Evolutionary conservation across 139 green algal species (phyloP), one percentile per base, ranked within the genome.

Genomic region (Chlorella sp.): DNA sequence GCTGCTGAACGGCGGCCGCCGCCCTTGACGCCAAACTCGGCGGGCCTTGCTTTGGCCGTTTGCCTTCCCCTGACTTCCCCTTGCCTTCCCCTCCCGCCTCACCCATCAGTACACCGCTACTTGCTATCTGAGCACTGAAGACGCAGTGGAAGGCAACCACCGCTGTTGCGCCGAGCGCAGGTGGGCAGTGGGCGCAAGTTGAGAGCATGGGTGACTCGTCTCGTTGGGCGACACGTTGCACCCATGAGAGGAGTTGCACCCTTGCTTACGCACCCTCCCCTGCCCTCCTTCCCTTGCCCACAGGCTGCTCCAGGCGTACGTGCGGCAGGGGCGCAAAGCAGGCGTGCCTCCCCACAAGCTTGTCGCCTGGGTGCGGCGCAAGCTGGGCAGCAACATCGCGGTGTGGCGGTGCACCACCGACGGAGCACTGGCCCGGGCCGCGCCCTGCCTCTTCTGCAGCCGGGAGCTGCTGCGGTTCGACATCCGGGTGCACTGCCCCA

Each of bases 391-490:
- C 14, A 38, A 87, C 75, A 70, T 95, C 0, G 83, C 75, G 6
- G 84, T 95, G 43, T 92, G 88, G 86, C 90, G 93, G 7, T 72
- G 79, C 14, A 86, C 86, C 6, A n/a, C 72, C 32, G 93, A 95
- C 82, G 93, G 93, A 44, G 88, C 69, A 0, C 80, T 95, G 3
- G 93, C 88, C 77, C 90, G 86, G 76, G 88, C 89, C 22, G 85
- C 89, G 48, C 93, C 93, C 19, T 95, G 93, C 85, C 79, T 95
- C 11, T 79, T 92, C 34, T 95, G 93, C 83, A 80, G 87, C 36
- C 68, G 80, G 16, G 80, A 92, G 85, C 89, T 95, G 54, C 46
- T 58, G 44, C 74, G 76, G 3, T 92, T 91, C 68, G 93, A 94
- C 82, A 40, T 95, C 30, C 77, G 76, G 2, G 90, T 95, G 48